These are phyloP conservation scores for Lichina pygmaea DNA, from an alignment of 495 filamentous ascomycete genomes.

Conservation along the genomic window DNA sequence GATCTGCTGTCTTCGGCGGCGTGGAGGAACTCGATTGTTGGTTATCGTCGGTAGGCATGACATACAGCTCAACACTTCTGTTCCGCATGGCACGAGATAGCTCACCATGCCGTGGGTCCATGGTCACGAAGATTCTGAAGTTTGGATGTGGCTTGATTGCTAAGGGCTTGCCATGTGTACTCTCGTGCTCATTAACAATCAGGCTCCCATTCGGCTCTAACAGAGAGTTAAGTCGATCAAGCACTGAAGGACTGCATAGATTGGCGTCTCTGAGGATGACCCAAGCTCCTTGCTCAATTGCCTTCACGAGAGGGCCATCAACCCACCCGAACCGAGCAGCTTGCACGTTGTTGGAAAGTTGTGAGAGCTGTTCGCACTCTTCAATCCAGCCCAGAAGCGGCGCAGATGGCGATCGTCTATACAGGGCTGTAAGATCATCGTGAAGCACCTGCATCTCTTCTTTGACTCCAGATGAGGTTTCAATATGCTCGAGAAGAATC, in stretches of 20 bases:
- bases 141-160: conserved; percentile 58
- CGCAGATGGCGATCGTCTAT: conserved; percentile 9
- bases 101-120: conserved; percentile 82
- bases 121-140: conserved; percentile 82
- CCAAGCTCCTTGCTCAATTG: conserved; percentile 70
- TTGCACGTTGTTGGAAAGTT: conserved; percentile 21
- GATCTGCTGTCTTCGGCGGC: conserved; percentile 1
- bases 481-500: neutral
- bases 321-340: conserved; percentile 83
- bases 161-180: conserved; percentile 52
- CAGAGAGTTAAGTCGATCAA: conserved; percentile 83
- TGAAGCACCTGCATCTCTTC: conserved; percentile 6
- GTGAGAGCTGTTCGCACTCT: conserved; percentile 15
- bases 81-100: conserved; percentile 94
- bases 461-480: neutral
- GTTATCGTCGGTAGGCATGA: conserved; percentile 13
- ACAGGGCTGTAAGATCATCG: conserved; percentile 11
- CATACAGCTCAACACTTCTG: conserved; percentile 68
- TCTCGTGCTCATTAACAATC: conserved; percentile 76
- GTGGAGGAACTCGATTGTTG: neutral
- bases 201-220: conserved; percentile 73
- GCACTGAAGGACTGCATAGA: conserved; percentile 75
- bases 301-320: conserved; percentile 71
- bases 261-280: conserved; percentile 93
- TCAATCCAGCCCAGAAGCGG: conserved; percentile 12